These are phyloP conservation scores for Amauroascus niger DNA, from an alignment of 2,329 filamentous ascomycete genomes.

Conservation along the genomic window DNA sequence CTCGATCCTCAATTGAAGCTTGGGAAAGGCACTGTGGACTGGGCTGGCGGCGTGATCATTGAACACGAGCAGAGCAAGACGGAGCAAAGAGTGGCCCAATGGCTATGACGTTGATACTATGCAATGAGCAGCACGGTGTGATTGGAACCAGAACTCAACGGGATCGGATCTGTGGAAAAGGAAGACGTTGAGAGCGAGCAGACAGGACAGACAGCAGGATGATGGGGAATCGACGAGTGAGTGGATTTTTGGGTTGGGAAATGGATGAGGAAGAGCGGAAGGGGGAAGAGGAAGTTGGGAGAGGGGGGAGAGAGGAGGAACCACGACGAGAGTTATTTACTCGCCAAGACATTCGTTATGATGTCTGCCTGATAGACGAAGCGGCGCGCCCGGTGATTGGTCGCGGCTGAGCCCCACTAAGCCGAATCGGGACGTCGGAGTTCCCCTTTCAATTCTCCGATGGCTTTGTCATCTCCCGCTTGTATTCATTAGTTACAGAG, in stretches of 20 bases:
- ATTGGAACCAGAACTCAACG: not conserved
- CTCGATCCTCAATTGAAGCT: not conserved
- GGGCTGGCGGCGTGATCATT: not conserved
- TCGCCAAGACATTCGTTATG: constrained; percentile 23
- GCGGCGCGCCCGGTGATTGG: constrained; percentile 20
- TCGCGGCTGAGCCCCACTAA: constrained; percentile 10
- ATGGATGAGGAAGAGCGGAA: not conserved
- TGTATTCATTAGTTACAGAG: not conserved
- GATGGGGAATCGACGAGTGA: too few relatives aligned
- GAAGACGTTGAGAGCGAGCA: not conserved
- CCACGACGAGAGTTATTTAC: constrained; percentile 9
- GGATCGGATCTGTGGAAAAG: not conserved
- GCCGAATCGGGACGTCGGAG: constrained; percentile 3
- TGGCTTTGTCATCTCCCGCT: constrained; percentile 12
- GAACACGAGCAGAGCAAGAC: not conserved
- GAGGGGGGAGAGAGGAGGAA: constrained; percentile 17
- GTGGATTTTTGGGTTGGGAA: not conserved
- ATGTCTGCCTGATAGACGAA: constrained; percentile 35
- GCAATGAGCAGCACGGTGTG: not conserved
- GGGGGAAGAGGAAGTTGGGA: constrained; percentile 14
- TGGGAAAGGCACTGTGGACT: too few relatives aligned
- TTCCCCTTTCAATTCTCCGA: not conserved
- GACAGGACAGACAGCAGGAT: not conserved
- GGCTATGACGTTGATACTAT: not conserved
- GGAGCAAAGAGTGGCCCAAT: not conserved